phyloP scores from a whole-genome alignment of 495 filamentous ascomycete genomes.

The Tuber aestivum region DNA sequence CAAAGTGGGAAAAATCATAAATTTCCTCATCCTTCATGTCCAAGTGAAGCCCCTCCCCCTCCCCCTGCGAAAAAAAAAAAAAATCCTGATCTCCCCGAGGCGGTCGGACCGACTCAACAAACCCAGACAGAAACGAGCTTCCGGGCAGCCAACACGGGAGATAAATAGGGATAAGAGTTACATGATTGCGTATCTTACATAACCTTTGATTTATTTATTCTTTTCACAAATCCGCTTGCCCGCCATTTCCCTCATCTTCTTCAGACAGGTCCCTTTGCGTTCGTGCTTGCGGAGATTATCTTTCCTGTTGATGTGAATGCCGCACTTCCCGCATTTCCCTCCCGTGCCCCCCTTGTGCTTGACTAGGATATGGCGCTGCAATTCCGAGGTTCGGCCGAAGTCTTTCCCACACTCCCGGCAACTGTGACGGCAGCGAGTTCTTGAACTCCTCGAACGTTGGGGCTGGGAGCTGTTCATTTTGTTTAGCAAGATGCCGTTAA shows the following conservation, averaged over 20 bases:
- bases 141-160: no score
- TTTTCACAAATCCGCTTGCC: background rate
- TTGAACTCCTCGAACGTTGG: background rate
- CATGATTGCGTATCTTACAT: no score
- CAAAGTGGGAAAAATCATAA: background rate
- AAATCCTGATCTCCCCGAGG: no score
- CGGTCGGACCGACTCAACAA: no score
- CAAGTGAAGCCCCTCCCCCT: no score
- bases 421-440: no score
- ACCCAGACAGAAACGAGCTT: no score
- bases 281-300: background rate
- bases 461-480: background rate
- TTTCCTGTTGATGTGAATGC: background rate
- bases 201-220: background rate
- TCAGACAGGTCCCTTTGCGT: background rate
- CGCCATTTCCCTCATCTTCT: background rate
- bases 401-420: background rate
- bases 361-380: background rate
- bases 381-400: background rate
- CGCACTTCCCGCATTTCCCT: background rate
- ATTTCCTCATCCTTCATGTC: no score
- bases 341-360: background rate
- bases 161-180: no score
- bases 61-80: no score
- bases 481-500: background rate